Conservation (phyloP, 1,284 basidiomycete genomes). For the Marasmius sp. region DNA sequence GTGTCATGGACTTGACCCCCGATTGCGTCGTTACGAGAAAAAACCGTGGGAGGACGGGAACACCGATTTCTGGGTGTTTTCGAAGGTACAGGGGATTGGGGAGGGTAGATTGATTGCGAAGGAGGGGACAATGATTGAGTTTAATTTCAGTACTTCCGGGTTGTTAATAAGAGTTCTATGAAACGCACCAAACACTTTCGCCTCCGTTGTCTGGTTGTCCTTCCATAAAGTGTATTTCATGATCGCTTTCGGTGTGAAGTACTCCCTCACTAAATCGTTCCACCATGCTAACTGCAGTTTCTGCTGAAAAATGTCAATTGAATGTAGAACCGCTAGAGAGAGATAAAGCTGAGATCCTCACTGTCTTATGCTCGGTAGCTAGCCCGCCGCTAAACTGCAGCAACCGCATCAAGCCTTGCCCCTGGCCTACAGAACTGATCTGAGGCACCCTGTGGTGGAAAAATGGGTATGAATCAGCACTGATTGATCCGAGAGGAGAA, state of each 20-base stretch:
- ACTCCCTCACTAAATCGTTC: conserved; percentile 59
- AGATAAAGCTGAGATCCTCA: conserved; percentile 27
- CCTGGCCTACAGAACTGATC: conserved; percentile 40
- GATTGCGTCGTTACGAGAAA: conserved; percentile 80
- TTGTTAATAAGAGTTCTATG: conserved; percentile 1
- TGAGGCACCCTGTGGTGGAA: conserved; percentile 15
- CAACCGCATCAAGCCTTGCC: conserved; percentile 60
- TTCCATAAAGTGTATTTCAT: conserved; percentile 81
- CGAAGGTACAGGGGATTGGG: background rate
- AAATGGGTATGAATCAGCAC: conserved; percentile 14
- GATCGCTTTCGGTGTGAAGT: conserved; percentile 62
- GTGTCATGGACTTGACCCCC: conserved; percentile 74
- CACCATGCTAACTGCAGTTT: conserved; percentile 66
- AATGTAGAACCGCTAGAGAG: conserved; percentile 2
- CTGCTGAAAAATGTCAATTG: conserved; percentile 19
- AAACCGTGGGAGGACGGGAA: conserved; percentile 76
- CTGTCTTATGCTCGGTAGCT: conserved; percentile 48
- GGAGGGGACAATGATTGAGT: background rate
- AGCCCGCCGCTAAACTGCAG: conserved; percentile 67
- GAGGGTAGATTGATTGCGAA: background rate
- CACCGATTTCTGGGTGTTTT: conserved; percentile 60
- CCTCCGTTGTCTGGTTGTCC: conserved; percentile 71
- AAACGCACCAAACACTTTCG: conserved; percentile 73
- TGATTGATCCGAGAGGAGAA: background rate
- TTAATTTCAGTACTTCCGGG: background rate